Percentiles rank a stretch among this genome's conserved stretches.
Evolutionary conservation across 2,329 filamentous ascomycete species (phyloP).

Genomic region (Diaporthe sp.): DNA sequence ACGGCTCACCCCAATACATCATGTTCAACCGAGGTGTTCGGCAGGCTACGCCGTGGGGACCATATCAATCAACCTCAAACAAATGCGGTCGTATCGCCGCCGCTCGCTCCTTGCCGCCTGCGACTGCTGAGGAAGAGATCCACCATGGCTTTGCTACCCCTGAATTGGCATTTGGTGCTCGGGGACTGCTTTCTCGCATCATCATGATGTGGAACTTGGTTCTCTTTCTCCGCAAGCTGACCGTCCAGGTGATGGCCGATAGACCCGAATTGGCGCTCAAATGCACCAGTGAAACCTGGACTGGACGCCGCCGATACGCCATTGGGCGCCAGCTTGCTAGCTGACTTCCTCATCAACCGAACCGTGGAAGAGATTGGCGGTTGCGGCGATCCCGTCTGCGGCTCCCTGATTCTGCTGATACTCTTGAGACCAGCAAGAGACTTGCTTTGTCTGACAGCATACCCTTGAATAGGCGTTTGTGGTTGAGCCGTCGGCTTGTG

Average conservation of each 20-base stretch:
- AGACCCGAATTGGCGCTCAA: constrained; percentile 32
- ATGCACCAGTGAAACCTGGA: constrained; percentile 27
- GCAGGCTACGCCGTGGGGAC: background rate
- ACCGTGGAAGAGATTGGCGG: constrained; percentile 25
- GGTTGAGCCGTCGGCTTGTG: background rate
- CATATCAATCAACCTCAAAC: background rate
- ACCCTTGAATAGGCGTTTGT: constrained; percentile 22
- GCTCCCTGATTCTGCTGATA: background rate
- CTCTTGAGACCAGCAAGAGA: constrained; percentile 23
- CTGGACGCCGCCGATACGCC: constrained; percentile 23
- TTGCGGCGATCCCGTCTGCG: constrained; percentile 29
- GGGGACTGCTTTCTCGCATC: background rate
- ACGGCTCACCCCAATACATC: background rate
- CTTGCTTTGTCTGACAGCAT: constrained; percentile 4
- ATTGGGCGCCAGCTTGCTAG: background rate
- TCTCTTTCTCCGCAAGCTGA: constrained; percentile 27
- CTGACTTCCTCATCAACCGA: constrained; percentile 31
- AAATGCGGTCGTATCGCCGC: constrained; percentile 29
- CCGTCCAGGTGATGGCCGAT: background rate
- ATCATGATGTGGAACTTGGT: constrained; percentile 2
- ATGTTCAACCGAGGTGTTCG: background rate
- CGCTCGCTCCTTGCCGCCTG: constrained; percentile 5
- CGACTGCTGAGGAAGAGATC: constrained; percentile 33
- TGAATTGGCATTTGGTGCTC: background rate
- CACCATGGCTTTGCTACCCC: constrained; percentile 33